These are phyloP conservation scores for Clonostachys byssicola DNA, from an alignment of 2,329 filamentous ascomycete genomes.

Conservation along the genomic window DNA sequence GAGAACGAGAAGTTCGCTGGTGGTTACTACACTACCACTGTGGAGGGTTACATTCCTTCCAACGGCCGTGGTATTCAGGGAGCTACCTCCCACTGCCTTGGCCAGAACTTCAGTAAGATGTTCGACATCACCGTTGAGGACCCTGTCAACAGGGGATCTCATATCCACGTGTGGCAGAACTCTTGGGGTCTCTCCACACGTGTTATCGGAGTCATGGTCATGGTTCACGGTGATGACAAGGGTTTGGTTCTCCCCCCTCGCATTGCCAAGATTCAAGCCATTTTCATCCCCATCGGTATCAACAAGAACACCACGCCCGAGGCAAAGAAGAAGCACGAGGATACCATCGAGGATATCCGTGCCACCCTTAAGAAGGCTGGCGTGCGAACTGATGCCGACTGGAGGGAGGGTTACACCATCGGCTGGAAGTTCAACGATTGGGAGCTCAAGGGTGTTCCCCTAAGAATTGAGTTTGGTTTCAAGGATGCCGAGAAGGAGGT, in stretches of 20 bases:
- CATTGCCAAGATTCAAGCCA: slow-evolving; percentile 79
- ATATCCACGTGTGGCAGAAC: slow-evolving; percentile 94
- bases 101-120: slow-evolving; percentile 99
- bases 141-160: slow-evolving; percentile 73
- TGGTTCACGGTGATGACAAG: slow-evolving; percentile 96
- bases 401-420: slow-evolving; percentile 86
- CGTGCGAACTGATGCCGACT: slow-evolving; percentile 76
- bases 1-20: slow-evolving; percentile 98
- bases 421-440: slow-evolving; percentile 99
- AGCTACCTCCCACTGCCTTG: slow-evolving; percentile 88
- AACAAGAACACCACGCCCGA: slow-evolving; percentile 83
- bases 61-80: slow-evolving; percentile 97
- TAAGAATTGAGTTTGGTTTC: slow-evolving; percentile 92
- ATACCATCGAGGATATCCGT: slow-evolving; percentile 69
- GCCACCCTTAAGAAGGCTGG: slow-evolving; percentile 66
- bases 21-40: slow-evolving; percentile 92
- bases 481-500: slow-evolving; percentile 86
- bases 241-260: slow-evolving; percentile 90
- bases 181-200: slow-evolving; percentile 98
- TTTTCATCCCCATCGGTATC: slow-evolving; percentile 90
- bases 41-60: slow-evolving; percentile 93
- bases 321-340: slow-evolving; percentile 71
- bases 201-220: slow-evolving; percentile 97
- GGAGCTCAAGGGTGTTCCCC: slow-evolving; percentile 93
- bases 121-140: slow-evolving; percentile 98